Base-by-base conservation (phyloP, 768 basidiomycete genomes). In the Boletus rubescentipes region DNA sequence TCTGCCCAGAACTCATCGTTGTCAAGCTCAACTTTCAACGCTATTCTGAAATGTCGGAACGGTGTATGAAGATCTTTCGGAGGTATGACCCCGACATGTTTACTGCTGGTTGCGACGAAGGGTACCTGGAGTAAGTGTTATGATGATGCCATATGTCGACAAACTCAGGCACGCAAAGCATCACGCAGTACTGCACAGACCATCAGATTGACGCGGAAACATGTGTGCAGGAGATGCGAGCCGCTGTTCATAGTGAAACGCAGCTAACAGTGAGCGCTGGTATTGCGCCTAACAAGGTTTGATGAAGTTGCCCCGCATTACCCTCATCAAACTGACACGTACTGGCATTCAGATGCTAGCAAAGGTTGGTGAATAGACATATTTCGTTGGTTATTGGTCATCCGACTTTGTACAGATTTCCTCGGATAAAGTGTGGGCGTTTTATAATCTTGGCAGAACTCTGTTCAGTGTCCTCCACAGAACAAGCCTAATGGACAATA, bases 401-500 rank as follows among this genome's bases (percentile, higher is more conserved):
- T 41, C 21, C 36, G 40, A 51, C 30, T 31, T 42, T 31, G 29
- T 26, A 38, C 54, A 94, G 90, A 95, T 96, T 32, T 94, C 91
- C 67, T 96, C 94, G 29, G 94, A 98, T 70, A 93, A 88, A 77
- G 89, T 87, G 37, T 16, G 60, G 59, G 32, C 29, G 8, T 30
- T 57, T 21, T 51, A 35, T 49, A 18, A 26, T 39, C 23, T 46
- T 38, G 14, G 32, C 12, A 30, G n/a, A 32, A 9, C 15, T 29
- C 8, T 53, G 44, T 59, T 51, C 9, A 57, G 16, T 31, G 36
- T 39, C 23, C 9, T 29, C 15, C 49, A 30, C 35, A 91, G 86
- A 96, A 98, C 69, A 98, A 98, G 72, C 95, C 94, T 3, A 91
- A 96, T 63, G 94, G 93, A 12, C 94, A 97, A 69, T 98, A 83